Evolutionary conservation across 805 yeast genomes (phyloP).

Genomic region (Candida koratica): DNA sequence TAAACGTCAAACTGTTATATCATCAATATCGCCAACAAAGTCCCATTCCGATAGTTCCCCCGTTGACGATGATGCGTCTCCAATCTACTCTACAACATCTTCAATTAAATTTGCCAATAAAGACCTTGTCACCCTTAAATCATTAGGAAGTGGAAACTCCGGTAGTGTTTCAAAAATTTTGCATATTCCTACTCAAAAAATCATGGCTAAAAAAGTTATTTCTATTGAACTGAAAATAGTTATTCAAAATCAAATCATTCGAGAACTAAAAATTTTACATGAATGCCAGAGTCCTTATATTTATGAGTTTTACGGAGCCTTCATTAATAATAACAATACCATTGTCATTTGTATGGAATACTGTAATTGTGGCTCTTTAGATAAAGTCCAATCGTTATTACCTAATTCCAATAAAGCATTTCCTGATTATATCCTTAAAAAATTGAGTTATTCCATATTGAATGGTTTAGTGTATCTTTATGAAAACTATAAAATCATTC

Average conservation of each 20-base stretch:
- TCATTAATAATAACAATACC: conserved; percentile 56
- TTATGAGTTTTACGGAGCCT: conserved; percentile 89
- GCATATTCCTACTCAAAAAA: conserved; percentile 82
- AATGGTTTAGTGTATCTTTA: conserved; percentile 81
- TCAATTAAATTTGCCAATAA: conserved; percentile 36
- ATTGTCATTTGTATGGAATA: conserved; percentile 94
- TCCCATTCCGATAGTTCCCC: conserved; percentile 17
- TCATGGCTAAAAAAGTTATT: conserved; percentile 87
- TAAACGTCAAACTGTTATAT: conserved; percentile 40
- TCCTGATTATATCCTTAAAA: conserved; percentile 65
- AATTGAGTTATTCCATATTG: conserved; percentile 70
- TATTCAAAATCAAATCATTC: conserved; percentile 75
- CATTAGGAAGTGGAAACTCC: conserved; percentile 88
- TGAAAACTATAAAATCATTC: conserved; percentile 81
- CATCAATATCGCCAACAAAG: conserved; percentile 41
- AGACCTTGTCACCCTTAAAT: conserved; percentile 71
- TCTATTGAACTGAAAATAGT: conserved; percentile 78
- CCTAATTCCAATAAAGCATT: conserved; percentile 26
- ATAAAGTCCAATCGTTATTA: conserved; percentile 63
- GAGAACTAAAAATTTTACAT: conserved; percentile 87
- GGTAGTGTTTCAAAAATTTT: conserved; percentile 88
- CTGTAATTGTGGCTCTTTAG: conserved; percentile 91
- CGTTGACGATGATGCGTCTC: conserved; percentile 19
- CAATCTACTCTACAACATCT: conserved; percentile 31
- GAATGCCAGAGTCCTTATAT: conserved; percentile 83